Evolutionary conservation across 2,329 filamentous ascomycete genomes (phyloP).

Genomic region (Clonostachys sp.): DNA sequence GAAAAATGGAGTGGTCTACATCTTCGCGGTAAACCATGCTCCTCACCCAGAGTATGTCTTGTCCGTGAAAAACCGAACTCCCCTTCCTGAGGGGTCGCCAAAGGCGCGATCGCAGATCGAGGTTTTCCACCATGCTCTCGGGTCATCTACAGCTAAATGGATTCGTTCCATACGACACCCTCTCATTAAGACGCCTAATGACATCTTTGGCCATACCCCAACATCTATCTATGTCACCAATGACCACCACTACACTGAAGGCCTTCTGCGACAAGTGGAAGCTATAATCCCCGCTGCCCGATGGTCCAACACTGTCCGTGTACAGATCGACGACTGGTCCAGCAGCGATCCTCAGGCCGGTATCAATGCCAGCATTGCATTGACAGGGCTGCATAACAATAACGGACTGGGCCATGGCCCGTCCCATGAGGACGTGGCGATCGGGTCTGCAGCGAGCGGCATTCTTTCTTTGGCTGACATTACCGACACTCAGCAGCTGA

Average conservation of each 20-base stretch:
- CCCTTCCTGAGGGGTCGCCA: constrained; percentile 12
- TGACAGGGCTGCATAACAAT: constrained; percentile 41
- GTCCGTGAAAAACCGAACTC: not conserved
- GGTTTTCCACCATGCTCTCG: constrained; percentile 48
- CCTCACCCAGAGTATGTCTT: constrained; percentile 35
- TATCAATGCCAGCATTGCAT: constrained; percentile 35
- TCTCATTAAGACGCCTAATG: constrained; percentile 53
- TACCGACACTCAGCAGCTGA: constrained; percentile 9
- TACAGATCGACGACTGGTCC: constrained; percentile 23
- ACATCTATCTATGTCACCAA: constrained; percentile 54
- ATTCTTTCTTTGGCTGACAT: constrained; percentile 34
- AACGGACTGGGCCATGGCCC: constrained; percentile 52
- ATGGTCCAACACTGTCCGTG: constrained; percentile 46
- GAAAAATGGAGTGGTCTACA: constrained; percentile 37
- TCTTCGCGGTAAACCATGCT: constrained; percentile 57
- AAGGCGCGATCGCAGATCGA: constrained; percentile 50
- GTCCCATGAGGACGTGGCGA: constrained; percentile 30
- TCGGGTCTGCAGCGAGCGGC: constrained; percentile 38
- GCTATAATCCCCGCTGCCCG: constrained; percentile 29
- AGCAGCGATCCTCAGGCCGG: constrained; percentile 18
- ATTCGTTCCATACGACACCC: constrained; percentile 49
- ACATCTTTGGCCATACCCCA: constrained; percentile 42
- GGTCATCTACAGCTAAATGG: constrained; percentile 32
- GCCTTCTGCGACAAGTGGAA: constrained; percentile 40
- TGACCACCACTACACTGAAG: constrained; percentile 49